These are phyloP conservation scores for Eucalyptus caleyi DNA, from an alignment of 345 rosid species.

Conservation along the genomic window DNA sequence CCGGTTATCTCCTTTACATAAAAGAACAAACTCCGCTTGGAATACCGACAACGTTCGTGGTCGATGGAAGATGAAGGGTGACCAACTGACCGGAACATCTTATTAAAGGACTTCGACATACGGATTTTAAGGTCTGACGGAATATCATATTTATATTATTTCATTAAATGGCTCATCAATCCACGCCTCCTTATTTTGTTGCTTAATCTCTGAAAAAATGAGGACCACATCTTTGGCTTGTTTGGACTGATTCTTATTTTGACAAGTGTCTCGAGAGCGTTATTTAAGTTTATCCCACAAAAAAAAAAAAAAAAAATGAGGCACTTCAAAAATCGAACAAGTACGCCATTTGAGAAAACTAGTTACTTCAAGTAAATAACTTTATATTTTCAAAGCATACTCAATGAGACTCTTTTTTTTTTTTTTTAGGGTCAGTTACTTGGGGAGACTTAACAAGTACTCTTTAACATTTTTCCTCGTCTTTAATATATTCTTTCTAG, in stretches of 20 bases:
- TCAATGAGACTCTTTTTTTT: not conserved
- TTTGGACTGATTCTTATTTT: not conserved
- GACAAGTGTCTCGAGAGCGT: not conserved
- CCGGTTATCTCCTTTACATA: not conserved
- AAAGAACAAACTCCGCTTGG: not conserved
- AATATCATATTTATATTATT: too few relatives aligned
- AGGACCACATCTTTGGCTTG: not conserved
- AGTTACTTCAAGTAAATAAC: not conserved
- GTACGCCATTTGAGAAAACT: not conserved
- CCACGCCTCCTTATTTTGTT: not conserved
- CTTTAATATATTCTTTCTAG: not conserved
- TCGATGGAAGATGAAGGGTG: not conserved
- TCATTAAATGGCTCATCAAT: not conserved
- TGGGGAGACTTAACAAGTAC: not conserved
- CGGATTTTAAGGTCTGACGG: not conserved
- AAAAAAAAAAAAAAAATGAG: too few relatives aligned
- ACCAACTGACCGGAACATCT: not conserved
- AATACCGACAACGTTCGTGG: not conserved
- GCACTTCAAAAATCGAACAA: not conserved
- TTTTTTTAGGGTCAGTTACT: too few relatives aligned
- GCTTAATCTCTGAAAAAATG: not conserved
- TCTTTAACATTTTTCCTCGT: not conserved
- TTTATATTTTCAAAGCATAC: not conserved
- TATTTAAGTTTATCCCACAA: not conserved
- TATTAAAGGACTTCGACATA: not conserved